Evolutionary conservation across 257 asterid species (phyloP), one percentile per base, ranked within the genome.

Genomic region (Mitragyna speciosa): DNA sequence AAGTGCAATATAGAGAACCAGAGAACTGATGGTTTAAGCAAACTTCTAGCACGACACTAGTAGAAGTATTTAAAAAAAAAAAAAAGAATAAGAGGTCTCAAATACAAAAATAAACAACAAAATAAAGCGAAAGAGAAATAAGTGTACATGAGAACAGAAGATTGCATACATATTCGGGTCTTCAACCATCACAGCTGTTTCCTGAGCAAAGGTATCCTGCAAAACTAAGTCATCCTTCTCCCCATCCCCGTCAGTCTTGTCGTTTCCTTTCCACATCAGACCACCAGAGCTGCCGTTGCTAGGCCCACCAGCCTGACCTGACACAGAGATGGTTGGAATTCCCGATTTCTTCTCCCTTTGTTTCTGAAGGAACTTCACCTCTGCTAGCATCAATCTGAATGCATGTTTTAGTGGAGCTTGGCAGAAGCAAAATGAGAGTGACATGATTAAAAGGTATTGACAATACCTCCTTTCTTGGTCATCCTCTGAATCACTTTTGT

Each of bases 181-280:
- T 88, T 95, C 99, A 28, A 84, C 97, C 97, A 95, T 86, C 63
- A 95, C 98, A 24, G 99, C 99, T 79, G 99, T 95, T 88, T 93
- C 99, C 87, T 91, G 98, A 80, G 99, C 99, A 87, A 95, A 95
- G 15, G 99, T 95, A 83, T 95, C 99, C 87, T 95, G 99, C 91
- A 95, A 86, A 74, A 93, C 98, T 89, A 95, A 78, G 69, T 95
- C 99, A 70, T 95, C 99, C 86, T 95, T 93, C 85, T 95, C 99
- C 17, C 83, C 94, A 58, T 91, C 99, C 19, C 88, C 93, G 59
- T 88, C 98, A 41, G 77, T 79, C 85, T 90, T 90, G 41, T 88
- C 97, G 76, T 61, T 87, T 36, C 78, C 83, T 75, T 79, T 92
- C 67, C 90, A 90, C 75, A 79, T 77, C 87, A 87, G 75, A 65